Base-by-base conservation (phyloP, 139 green algal species). In the Closterium sp. region DNA sequence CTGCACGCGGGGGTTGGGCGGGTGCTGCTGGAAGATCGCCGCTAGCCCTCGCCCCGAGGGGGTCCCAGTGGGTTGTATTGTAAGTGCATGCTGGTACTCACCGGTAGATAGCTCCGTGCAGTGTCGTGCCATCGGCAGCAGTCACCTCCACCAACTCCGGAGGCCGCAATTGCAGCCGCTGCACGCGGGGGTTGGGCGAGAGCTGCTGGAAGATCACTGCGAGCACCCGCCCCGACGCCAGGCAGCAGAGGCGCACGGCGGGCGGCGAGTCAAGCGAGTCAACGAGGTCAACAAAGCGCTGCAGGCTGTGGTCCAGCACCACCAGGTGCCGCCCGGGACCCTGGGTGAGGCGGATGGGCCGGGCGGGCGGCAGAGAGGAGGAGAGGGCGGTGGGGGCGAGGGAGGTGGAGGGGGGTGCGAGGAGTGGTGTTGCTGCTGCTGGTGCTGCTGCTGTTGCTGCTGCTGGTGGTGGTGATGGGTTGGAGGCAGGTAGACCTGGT, bases 211-310 rank as follows among this genome's bases (percentile, higher is more conserved):
- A 95, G 30, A 95, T 95, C 28, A 70, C 6, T 45, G 32, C 24
- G 4, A 95, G 30, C 31, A 89, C n/a, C 9, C 21, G 28, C 9
- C 93, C 94, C 45, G 94, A 91, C 1, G 91, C 70, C 4, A 95
- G 89, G 28, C 86, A 91, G 42, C 89, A 92, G 32, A 95, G 90
- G 30, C 24, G 31, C 31, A 95, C 90, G 28, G 30, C 29, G 31
- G 94, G 94, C 9, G 94, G 89, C 32, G 42, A 24, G 21, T 90
- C 88, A 3, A 94, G 21, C 27, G 30, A 91, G 85, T 95, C 94
- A 31, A 94, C 38, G 86, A 91, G 17, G 73, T 95, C 94, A n/a
- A 95, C 92, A 86, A 95, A 95, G 70, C 70, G 70, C 22, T 85
- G 73, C n/a, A 38, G 32, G 32, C 32, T 38, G 32, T 94, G 93